Evolutionary conservation across 2,329 filamentous ascomycete species (phyloP).

Genomic region (Alternaria angustiovoidea): DNA sequence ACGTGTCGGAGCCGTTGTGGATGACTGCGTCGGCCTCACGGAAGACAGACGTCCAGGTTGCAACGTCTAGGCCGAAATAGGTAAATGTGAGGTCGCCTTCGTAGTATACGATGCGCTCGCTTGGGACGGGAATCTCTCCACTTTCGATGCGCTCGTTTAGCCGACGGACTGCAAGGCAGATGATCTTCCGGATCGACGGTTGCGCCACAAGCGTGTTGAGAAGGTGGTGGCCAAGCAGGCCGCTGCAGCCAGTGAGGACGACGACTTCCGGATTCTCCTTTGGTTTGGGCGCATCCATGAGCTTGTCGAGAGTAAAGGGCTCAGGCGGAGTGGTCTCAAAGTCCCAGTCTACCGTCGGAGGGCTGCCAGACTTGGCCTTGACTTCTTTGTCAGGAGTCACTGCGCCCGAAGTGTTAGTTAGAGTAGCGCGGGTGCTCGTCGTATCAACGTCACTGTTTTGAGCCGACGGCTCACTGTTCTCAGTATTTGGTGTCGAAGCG

Average conservation of each 20-base stretch:
- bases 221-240: neutral
- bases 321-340: neutral
- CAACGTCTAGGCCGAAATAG: neutral
- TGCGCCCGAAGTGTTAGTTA: neutral
- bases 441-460: neutral
- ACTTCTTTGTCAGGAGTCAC: neutral
- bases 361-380: neutral
- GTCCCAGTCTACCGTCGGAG: neutral
- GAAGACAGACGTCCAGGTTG: neutral
- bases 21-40: constrained; percentile 10
- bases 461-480: neutral
- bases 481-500: neutral
- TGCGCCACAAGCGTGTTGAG: neutral
- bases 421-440: neutral
- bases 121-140: neutral
- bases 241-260: neutral
- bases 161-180: neutral
- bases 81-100: neutral
- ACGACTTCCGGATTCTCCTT: neutral
- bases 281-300: neutral
- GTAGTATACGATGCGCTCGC: neutral
- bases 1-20: constrained; percentile 19
- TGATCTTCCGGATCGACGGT: neutral
- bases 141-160: neutral
- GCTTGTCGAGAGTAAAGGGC: neutral